Base-by-base conservation (phyloP, 2,329 filamentous ascomycete species). In the Seiridium cupressi region DNA sequence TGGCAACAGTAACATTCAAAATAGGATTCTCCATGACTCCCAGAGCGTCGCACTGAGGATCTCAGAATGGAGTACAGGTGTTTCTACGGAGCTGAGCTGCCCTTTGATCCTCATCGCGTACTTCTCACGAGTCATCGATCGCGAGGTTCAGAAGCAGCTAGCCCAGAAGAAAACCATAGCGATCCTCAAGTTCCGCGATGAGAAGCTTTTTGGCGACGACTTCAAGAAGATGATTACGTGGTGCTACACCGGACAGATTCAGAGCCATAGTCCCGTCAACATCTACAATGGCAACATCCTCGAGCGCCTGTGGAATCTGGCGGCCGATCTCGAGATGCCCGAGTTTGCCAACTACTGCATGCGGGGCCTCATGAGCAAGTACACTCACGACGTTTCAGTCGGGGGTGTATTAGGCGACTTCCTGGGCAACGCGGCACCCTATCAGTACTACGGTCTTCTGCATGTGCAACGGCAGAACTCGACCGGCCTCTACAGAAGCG, bases 311-410 rank as follows among this genome's bases (percentile, higher is more conserved):
- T 64, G 60, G 56, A 58, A 51, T 26, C 55, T 57, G 8, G 61
- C 58, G 0, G 13, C 54, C 1, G 55, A 51, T 13, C 57, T 64
- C 34, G 57, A 60, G 42, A 64, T 63, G 61, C 36, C 36, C 34
- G 61, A 63, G 26, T 56, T 63, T 11, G 55, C 59, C 31, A 64
- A 61, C 47, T 57, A 60, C 55, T 61, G 56, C 61, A 55, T 64
- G 36, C 55, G 44, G 10, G 56, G 59, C 32, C 38, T 64, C 51
- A 34, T 61, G 31, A 36, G 55, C 11, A 63, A 63, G 42, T 60
- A 64, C 51, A 57, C 57, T 4, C 58, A 42, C 38, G 18, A 26
- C 2, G 18, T 26, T 26, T 42, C 38, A 13, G 13, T 42, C 7
- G 38, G 38, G 7, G 38, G 13, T 42, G 38, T 7, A 7, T 7